Base-by-base conservation (phyloP, 306 rosid genomes). In the Prunus kanzakura region DNA sequence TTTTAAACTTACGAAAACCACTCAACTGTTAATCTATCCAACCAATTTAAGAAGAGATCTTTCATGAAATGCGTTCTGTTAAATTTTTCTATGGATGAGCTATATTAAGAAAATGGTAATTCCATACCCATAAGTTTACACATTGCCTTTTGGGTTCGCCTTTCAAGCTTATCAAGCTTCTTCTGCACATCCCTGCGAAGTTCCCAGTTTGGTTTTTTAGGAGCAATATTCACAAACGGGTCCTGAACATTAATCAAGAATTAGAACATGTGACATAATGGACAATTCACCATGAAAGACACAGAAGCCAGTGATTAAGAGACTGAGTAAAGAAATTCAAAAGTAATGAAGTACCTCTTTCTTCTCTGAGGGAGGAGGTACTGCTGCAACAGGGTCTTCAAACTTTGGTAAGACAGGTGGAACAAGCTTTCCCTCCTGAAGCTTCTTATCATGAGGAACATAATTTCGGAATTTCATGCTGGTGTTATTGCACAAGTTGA, bases 151-250 rank as follows among this genome's bases (percentile, higher is more conserved):
- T 89, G 97, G 65, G 99, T 90, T 64, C 91, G 87, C 71, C 82
- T 90, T 78, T 90, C 99, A n/a, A 95, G 93, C 87, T 90, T 92
- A 83, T 95, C 97, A 43, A 95, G 88, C 90, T 89, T 95, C 89
- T 90, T 95, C 88, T 95, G 97, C 80, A 95, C 99, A 47, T 92
- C 99, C 85, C 97, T 89, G 22, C 96, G 70, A 20, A 95, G 84
- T 72, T 95, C 99, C 99, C 99, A 95, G 67, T 95, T 95, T 32
- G 99, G 99, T 75, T 95, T 95, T 81, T 95, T 95, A 14, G 99
- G 97, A 79, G 99, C 97, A 80, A 95, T 95, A 76, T 89, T 95
- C 67, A 95, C 90, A 68, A 95, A 92, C 10, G 97, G 99, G 43
- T 95, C 99, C 98, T 91, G 83, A 76, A 80, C 27, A 32, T 19